Evolutionary conservation across 2,329 filamentous ascomycete genomes (phyloP).

Genomic region (Fusarium marasasianum): DNA sequence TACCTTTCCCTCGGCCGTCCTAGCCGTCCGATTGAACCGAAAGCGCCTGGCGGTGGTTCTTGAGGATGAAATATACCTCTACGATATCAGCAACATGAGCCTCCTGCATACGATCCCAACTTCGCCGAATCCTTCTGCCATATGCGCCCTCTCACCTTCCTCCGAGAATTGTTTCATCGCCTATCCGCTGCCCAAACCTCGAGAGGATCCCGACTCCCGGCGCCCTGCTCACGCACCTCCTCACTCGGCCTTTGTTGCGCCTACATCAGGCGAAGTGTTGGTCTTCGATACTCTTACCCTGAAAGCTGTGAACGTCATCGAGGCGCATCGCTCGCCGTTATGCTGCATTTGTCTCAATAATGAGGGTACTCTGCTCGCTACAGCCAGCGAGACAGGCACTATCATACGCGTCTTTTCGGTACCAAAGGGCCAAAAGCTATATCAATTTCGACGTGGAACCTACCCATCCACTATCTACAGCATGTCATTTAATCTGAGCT

Average conservation of each 20-base stretch:
- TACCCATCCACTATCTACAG: conserved; percentile 97
- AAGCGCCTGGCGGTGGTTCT: conserved; percentile 93
- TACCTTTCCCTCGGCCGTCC: conserved; percentile 95
- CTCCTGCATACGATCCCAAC: conserved; percentile 92
- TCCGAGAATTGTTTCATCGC: conserved; percentile 96
- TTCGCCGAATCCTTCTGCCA: conserved; percentile 89
- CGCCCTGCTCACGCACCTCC: conserved; percentile 87
- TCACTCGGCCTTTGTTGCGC: conserved; percentile 77
- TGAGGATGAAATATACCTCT: conserved; percentile 96
- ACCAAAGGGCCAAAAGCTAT: conserved; percentile 89
- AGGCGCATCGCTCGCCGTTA: conserved; percentile 91
- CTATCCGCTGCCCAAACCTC: conserved; percentile 84
- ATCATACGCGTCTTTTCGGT: conserved; percentile 97
- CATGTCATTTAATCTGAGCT: conserved; percentile 98
- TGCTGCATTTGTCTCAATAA: conserved; percentile 92
- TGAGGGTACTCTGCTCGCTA: conserved; percentile 90
- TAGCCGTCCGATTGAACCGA: conserved; percentile 92
- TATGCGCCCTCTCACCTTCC: conserved; percentile 91
- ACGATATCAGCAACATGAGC: conserved; percentile 99
- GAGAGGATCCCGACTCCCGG: conserved; percentile 66
- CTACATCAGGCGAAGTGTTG: conserved; percentile 90
- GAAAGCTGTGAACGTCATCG: conserved; percentile 93
- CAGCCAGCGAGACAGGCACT: conserved; percentile 95
- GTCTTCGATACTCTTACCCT: conserved; percentile 90
- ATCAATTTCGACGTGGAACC: conserved; percentile 93